phyloP scores from a whole-genome alignment of 139 green algal species.

The Chlamydomonas sphaeroides region DNA sequence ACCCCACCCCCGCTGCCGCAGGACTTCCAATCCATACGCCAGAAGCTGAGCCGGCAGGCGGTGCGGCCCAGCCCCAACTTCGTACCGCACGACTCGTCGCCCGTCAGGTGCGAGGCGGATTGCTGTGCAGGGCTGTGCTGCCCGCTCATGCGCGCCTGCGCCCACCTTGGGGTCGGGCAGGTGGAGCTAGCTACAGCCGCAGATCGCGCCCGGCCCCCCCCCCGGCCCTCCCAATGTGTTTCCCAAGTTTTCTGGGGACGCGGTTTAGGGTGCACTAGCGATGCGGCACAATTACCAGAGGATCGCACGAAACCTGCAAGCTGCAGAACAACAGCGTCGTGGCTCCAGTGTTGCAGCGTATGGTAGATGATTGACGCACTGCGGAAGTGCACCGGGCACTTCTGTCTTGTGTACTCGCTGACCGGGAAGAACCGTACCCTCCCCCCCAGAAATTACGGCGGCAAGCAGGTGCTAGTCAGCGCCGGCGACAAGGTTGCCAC shows the following conservation, averaged over 20 bases:
- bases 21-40: constrained; percentile 21
- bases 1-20: too few relatives aligned
- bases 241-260: too few relatives aligned
- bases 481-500: constrained; percentile 7
- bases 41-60: not conserved
- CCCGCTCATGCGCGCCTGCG: not conserved
- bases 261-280: too few relatives aligned
- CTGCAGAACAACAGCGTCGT: not conserved
- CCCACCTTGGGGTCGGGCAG: not conserved
- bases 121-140: too few relatives aligned
- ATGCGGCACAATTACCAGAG: too few relatives aligned
- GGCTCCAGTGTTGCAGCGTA: too few relatives aligned
- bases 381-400: too few relatives aligned
- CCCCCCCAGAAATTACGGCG: not conserved
- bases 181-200: not conserved
- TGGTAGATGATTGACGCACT: not conserved
- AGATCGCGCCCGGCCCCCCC: too few relatives aligned
- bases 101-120: not conserved
- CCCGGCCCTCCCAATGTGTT: too few relatives aligned
- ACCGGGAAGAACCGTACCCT: too few relatives aligned
- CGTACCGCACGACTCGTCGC: not conserved
- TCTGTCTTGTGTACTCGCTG: not conserved
- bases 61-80: constrained; percentile 15
- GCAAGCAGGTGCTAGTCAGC: constrained; percentile 16
- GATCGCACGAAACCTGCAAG: not conserved